These are phyloP conservation scores for Aureobasidium pullulans DNA, from an alignment of 2,329 filamentous ascomycete species.

Conservation along the genomic window DNA sequence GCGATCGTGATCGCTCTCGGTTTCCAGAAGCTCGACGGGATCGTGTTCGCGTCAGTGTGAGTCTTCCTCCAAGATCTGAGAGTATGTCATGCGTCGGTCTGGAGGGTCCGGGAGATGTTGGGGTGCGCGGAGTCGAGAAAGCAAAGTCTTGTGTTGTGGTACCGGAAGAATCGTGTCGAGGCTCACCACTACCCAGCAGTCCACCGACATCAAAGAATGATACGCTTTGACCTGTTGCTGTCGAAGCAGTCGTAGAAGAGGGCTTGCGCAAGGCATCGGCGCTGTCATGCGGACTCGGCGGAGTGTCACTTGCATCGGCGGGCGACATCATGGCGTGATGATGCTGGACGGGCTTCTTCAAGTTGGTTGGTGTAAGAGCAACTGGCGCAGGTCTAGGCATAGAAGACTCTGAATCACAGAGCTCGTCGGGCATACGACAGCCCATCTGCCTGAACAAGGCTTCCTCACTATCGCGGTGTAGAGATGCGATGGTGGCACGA, in stretches of 20 bases:
- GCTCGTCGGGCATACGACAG: constrained; percentile 52
- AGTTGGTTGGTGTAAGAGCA: constrained; percentile 28
- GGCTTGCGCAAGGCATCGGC: constrained; percentile 9
- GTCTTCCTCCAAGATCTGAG: neutral
- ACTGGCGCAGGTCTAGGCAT: constrained; percentile 33
- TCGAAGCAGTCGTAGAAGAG: constrained; percentile 15
- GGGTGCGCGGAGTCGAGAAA: neutral
- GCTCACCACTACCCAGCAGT: constrained; percentile 60
- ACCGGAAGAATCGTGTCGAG: constrained; percentile 36
- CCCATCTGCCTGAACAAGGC: constrained; percentile 78
- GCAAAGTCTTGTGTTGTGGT: constrained; percentile 37
- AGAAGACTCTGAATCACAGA: constrained; percentile 29
- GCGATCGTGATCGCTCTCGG: neutral
- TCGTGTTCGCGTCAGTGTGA: neutral
- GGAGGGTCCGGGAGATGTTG: neutral
- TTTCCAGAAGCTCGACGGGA: neutral
- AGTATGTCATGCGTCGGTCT: constrained; percentile 16
- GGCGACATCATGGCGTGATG: neutral
- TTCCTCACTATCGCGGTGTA: constrained; percentile 78
- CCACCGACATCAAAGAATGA: constrained; percentile 84
- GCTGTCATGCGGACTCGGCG: constrained; percentile 13
- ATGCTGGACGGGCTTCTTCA: neutral
- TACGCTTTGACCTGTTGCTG: constrained; percentile 18
- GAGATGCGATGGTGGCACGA: constrained; percentile 52
- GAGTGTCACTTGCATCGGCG: neutral